Base-by-base conservation (phyloP, 106 monocot species). In the Vanilla planifolia region DNA sequence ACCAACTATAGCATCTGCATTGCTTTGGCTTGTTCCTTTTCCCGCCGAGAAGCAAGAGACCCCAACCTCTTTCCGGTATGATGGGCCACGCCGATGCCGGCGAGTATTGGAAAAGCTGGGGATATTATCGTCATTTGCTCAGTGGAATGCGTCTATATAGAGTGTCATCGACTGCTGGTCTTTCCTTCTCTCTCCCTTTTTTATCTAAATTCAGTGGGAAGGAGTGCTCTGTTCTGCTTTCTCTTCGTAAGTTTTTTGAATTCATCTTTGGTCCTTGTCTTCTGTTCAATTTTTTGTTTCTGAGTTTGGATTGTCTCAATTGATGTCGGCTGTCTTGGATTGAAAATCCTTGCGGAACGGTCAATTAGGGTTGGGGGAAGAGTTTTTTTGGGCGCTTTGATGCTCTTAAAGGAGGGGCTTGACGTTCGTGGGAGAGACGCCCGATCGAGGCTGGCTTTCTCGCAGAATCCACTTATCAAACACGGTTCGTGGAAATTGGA, bases 391-490 rank as follows among this genome's bases (percentile, higher is more conserved):
- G 4, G 5, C 43, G 33, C 30, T 11, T 28, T 67, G 7, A 69
- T 69, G 69, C 56, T 69, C 15, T 26, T 60, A 17, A 39, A 45
- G 60, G 50, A 60, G n/a, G 37, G 37, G 22, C 26, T 35, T 50
- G 69, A 36, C 36, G 58, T 59, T 50, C 69, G 48, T 47, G 60
- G 30, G 13, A 45, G 26, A 59, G 59, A 60, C 56, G 47, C 60
- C 48, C 35, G 2, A 16, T 8, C 68, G 14, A 27, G 20, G 45
- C 44, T 68, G 46, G 46, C 68, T 33, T 37, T 45, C 35, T 46
- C 58, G 33, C 57, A 35, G 20, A 16, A 37, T 39, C 46, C 50
- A 0, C 34, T 39, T 27, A 48, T 60, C 9, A 60, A 60, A 48
- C 25, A 50, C 23, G 60, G 48, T 32, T 69, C 69, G 24, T 50